phyloP scores from a whole-genome alignment of 306 rosid species.

The Lathyrus sativus region DNA sequence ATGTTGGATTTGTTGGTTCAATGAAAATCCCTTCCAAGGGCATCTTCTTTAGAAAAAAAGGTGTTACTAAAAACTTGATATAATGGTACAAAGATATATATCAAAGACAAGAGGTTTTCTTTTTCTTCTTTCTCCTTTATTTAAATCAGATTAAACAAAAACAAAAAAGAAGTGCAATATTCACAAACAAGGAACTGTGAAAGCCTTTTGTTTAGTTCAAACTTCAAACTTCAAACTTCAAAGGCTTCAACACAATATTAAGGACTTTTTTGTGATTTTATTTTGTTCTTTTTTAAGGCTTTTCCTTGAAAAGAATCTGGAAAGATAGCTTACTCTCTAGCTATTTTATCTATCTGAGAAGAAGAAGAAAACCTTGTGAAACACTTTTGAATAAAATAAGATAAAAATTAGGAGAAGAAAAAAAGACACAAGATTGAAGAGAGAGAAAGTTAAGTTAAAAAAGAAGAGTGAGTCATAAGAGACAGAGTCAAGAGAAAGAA shows the following conservation, averaged over 20 bases:
- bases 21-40: slow-evolving; percentile 88
- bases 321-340: slow-evolving; percentile 36
- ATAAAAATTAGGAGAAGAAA: neutral
- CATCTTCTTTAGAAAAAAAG: slow-evolving; percentile 55
- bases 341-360: slow-evolving; percentile 37
- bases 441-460: slow-evolving; percentile 20
- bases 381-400: slow-evolving; percentile 14
- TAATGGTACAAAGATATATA: slow-evolving; percentile 28
- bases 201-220: neutral
- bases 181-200: slow-evolving; percentile 26
- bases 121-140: slow-evolving; percentile 27
- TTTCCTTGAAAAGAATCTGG: slow-evolving; percentile 46
- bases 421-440: slow-evolving; percentile 14
- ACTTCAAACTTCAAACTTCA: neutral
- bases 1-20: slow-evolving; percentile 59
- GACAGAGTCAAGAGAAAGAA: slow-evolving; percentile 45
- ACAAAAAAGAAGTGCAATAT: slow-evolving; percentile 38
- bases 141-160: slow-evolving; percentile 34
- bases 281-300: slow-evolving; percentile 8
- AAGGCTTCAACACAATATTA: neutral
- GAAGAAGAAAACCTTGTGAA: slow-evolving; percentile 33
- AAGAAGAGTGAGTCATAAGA: slow-evolving; percentile 38
- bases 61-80: neutral
- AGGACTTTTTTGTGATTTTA: neutral
- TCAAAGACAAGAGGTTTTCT: slow-evolving; percentile 10